Percentiles rank a stretch among this genome's conserved stretches.
Conservation (phyloP, 306 rosid species). For the Glycine tomentella region DNA sequence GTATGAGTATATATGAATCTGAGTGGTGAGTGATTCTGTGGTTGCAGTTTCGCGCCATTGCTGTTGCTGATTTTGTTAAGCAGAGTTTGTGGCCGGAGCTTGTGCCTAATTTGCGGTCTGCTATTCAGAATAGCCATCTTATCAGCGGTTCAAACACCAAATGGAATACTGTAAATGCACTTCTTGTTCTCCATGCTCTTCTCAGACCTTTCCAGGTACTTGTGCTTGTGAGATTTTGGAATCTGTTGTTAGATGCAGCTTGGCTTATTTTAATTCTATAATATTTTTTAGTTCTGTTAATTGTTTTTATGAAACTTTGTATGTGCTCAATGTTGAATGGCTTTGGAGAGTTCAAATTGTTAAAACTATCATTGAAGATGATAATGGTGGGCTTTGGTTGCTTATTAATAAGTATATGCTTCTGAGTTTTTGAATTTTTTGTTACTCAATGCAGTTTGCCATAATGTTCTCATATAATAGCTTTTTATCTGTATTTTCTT, state of each 20-base stretch:
- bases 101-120: slow-evolving; percentile 68
- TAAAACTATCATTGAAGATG: slow-evolving; percentile 2
- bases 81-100: slow-evolving; percentile 76
- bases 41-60: slow-evolving; percentile 71
- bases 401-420: too few relatives aligned
- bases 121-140: slow-evolving; percentile 76
- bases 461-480: not conserved
- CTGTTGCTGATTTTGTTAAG: slow-evolving; percentile 74
- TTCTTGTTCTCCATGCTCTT: slow-evolving; percentile 74
- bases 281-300: too few relatives aligned
- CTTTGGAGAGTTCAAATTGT: slow-evolving; percentile 10
- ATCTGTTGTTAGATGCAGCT: not conserved
- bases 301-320: not conserved
- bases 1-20: not conserved
- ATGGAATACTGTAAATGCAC: slow-evolving; percentile 71
- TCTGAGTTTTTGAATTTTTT: too few relatives aligned
- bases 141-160: slow-evolving; percentile 49
- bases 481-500: not conserved
- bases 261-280: not conserved
- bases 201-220: slow-evolving; percentile 89
- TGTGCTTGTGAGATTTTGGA: not conserved
- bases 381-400: slow-evolving; percentile 31
- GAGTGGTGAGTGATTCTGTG: not conserved
- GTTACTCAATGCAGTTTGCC: not conserved
- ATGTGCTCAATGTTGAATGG: not conserved